These are phyloP conservation scores for Gryganskiella cystojenkinii DNA, from an alignment of 192 early-diverging fungal genomes.

Conservation along the genomic window DNA sequence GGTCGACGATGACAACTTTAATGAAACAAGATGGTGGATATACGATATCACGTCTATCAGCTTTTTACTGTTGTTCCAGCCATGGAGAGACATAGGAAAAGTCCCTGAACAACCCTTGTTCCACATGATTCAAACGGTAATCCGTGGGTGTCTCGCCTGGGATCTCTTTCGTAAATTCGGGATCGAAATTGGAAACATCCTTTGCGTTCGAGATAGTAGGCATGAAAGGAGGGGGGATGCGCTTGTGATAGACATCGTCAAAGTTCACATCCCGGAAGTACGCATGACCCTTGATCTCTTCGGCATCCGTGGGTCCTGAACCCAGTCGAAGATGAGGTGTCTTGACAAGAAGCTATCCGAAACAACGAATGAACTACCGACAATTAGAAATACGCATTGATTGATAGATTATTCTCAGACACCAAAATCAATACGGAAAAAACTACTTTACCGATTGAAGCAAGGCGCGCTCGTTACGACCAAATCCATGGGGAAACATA, in stretches of 20 bases:
- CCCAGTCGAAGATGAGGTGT: slow-evolving; percentile 71
- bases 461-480: slow-evolving; percentile 71
- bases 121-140: slow-evolving; percentile 80
- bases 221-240: slow-evolving; percentile 76
- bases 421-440: slow-evolving; percentile 56
- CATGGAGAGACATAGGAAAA: slow-evolving; percentile 92
- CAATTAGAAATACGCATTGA: too few species aligned
- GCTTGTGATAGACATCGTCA: slow-evolving; percentile 75
- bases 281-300: slow-evolving; percentile 78
- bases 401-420: background rate
- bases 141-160: slow-evolving; percentile 91
- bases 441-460: slow-evolving; percentile 62
- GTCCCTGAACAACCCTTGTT: slow-evolving; percentile 90
- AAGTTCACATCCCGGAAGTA: slow-evolving; percentile 83
- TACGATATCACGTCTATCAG: background rate
- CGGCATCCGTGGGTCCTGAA: slow-evolving; percentile 66
- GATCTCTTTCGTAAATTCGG: slow-evolving; percentile 92
- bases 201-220: slow-evolving; percentile 74
- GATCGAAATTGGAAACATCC: slow-evolving; percentile 97
- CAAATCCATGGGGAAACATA: slow-evolving; percentile 77
- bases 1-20: too few species aligned
- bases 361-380: background rate
- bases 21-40: background rate
- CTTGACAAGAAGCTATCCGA: slow-evolving; percentile 58
- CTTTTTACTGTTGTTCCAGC: slow-evolving; percentile 62